Evolutionary conservation across 169 alveolate genomes (phyloP).

Genomic region (Plasmodium chabaudi): DNA sequence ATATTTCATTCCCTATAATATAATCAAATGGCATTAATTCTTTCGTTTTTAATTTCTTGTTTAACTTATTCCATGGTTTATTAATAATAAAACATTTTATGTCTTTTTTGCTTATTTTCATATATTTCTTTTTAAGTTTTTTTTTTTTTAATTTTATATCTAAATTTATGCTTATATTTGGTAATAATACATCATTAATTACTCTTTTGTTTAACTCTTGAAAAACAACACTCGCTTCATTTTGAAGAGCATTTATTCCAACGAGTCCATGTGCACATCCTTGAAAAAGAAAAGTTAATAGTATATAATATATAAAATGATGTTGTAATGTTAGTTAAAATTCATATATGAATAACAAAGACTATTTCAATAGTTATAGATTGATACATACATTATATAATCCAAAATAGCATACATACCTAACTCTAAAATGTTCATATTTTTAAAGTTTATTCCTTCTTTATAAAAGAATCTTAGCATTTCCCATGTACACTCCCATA

Average conservation of each 20-base stretch:
- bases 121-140: conserved; percentile 27
- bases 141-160: conserved; percentile 43
- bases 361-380: background rate
- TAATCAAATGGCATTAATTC: conserved; percentile 53
- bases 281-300: background rate
- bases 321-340: background rate
- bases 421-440: conserved; percentile 51
- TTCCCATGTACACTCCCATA: conserved; percentile 78
- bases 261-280: conserved; percentile 70
- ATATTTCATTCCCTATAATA: conserved; percentile 72
- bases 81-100: conserved; percentile 34
- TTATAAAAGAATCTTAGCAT: conserved; percentile 53
- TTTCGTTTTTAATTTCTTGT: conserved; percentile 27
- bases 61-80: conserved; percentile 61
- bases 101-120: conserved; percentile 31
- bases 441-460: conserved; percentile 36
- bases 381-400: conserved; percentile 1
- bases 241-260: conserved; percentile 40
- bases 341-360: background rate
- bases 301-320: background rate
- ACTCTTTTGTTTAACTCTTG: conserved; percentile 71
- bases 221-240: conserved; percentile 64
- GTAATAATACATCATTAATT: conserved; percentile 63
- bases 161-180: conserved; percentile 57
- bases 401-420: conserved; percentile 10